These are phyloP conservation scores for Tolypocladium amazonense DNA, from an alignment of 2,329 filamentous ascomycete genomes.

Conservation along the genomic window DNA sequence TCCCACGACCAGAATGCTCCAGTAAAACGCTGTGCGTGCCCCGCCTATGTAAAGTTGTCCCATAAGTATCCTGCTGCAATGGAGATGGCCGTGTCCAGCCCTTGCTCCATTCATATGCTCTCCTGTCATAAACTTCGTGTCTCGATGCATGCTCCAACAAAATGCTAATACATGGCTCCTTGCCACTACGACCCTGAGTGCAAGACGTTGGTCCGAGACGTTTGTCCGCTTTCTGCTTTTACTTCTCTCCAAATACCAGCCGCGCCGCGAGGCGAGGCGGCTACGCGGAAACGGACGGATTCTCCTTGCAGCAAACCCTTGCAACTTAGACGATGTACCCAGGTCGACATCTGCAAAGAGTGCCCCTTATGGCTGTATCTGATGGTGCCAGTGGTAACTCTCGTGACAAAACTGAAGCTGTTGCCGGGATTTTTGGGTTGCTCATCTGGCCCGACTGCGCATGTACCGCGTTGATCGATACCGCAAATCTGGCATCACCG, in stretches of 20 bases:
- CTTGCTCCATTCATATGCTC: neutral
- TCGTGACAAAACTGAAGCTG: neutral
- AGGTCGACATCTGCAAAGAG: neutral
- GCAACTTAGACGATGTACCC: neutral
- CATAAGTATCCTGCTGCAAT: neutral
- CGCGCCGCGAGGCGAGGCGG: neutral
- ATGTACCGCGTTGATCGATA: slow-evolving; percentile 31
- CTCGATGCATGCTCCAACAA: neutral
- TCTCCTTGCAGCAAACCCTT: neutral
- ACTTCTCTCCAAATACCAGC: neutral
- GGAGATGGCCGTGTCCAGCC: neutral
- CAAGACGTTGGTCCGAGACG: too few species aligned
- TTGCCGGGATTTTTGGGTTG: neutral
- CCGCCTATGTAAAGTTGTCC: neutral
- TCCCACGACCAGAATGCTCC: neutral
- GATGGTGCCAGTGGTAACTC: neutral
- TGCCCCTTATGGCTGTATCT: too few species aligned
- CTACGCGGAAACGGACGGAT: neutral
- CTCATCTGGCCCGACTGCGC: slow-evolving; percentile 16
- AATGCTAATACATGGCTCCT: neutral
- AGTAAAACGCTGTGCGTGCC: neutral
- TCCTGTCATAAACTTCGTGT: neutral
- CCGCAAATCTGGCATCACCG: slow-evolving; percentile 25
- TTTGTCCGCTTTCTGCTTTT: too few species aligned
- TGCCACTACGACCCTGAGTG: neutral